Percentiles rank a stretch among this genome's conserved stretches.
Evolutionary conservation across 495 filamentous ascomycete genomes (phyloP).

Genomic region (Aeminium ludgeri): DNA sequence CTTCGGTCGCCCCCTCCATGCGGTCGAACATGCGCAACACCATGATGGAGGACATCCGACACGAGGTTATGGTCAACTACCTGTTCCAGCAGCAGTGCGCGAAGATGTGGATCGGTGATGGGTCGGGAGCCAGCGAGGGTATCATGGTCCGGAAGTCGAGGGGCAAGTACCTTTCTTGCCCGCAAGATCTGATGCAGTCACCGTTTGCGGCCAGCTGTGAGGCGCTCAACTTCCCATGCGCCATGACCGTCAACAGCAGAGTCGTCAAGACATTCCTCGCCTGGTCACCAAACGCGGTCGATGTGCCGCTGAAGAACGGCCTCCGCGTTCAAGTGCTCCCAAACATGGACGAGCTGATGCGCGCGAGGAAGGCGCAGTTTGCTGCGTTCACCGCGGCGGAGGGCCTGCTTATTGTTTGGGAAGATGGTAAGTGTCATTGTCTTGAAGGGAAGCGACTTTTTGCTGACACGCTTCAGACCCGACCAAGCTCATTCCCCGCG

Average conservation of each 20-base stretch:
- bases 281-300: conserved; percentile 25
- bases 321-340: conserved; percentile 43
- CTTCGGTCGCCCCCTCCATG: neutral
- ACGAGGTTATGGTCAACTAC: conserved; percentile 69
- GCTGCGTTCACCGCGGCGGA: conserved; percentile 46
- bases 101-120: conserved; percentile 51
- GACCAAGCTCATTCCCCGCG: conserved; percentile 27
- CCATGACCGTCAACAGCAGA: conserved; percentile 42
- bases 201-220: conserved; percentile 42
- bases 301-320: conserved; percentile 39
- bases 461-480: neutral
- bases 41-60: conserved; percentile 56
- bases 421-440: conserved; percentile 49
- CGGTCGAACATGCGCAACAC: neutral
- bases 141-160: conserved; percentile 50
- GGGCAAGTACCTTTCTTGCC: conserved; percentile 52
- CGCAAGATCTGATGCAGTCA: conserved; percentile 39
- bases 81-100: conserved; percentile 59
- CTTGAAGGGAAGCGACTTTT: conserved; percentile 46
- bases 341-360: conserved; percentile 35
- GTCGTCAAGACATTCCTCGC: conserved; percentile 38
- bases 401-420: conserved; percentile 47
- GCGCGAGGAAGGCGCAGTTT: conserved; percentile 47
- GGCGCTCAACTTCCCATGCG: conserved; percentile 35
- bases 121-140: conserved; percentile 46